These are phyloP conservation scores for Sphagnum tenellum DNA, from an alignment of 225 moss, liverwort and hornwort genomes.

Conservation along the genomic window DNA sequence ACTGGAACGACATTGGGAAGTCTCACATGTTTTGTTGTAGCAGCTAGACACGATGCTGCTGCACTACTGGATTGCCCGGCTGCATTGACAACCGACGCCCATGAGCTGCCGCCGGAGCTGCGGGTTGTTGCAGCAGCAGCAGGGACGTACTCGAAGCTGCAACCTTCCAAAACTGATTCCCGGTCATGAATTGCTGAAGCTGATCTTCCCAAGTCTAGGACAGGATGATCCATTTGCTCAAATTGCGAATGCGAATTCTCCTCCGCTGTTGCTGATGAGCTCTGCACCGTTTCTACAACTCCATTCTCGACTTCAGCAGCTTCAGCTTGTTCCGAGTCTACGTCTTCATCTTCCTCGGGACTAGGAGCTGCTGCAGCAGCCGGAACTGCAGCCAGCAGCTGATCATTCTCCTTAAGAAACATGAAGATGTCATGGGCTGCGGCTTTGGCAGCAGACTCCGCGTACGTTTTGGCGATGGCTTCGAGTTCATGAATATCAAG, in stretches of 20 bases:
- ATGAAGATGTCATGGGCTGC: conserved; percentile 65
- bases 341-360: no score
- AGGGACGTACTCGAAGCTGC: no score
- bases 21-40: conserved; percentile 6
- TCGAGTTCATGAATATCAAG: conserved; percentile 6
- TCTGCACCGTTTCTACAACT: no score
- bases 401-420: conserved; percentile 58
- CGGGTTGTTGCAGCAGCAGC: not conserved
- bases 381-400: conserved; percentile 6
- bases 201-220: no score
- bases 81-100: conserved; percentile 39
- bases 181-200: no score
- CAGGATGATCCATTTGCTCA: no score
- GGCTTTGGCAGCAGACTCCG: conserved; percentile 63
- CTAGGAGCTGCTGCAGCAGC: conserved; percentile 8
- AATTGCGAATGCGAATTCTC: no score
- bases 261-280: no score
- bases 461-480: conserved; percentile 52
- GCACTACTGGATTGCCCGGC: conserved; percentile 15
- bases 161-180: not conserved
- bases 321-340: no score
- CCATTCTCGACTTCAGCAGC: no score
- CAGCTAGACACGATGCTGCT: conserved; percentile 8
- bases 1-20: conserved; percentile 7
- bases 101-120: conserved; percentile 27